Evolutionary conservation across 2,329 filamentous ascomycete genomes (phyloP), one percentile per base, ranked within the genome.

Genomic region (Sarocladiaceae sp.): DNA sequence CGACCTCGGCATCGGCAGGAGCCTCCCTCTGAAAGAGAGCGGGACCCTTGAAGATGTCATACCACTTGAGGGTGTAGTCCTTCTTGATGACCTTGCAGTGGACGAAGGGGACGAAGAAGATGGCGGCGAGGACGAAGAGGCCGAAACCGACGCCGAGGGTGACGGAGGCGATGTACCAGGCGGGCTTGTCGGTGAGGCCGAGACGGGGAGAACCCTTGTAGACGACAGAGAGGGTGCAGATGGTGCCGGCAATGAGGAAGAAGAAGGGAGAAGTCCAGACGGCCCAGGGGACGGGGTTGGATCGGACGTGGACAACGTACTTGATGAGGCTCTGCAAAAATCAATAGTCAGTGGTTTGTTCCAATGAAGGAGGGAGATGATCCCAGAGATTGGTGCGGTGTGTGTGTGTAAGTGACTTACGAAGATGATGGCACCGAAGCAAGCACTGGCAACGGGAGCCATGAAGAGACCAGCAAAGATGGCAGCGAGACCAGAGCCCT

Each of bases 121-220:
- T 48, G 43, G 72, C 75, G 0, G 83, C 66, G 5, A 87, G 62
- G 26, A 80, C 5, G 40, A 64, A 69, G 26, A 88, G 64, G 46
- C 78, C 83, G 37, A 63, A 68, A 48, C 83, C 83, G 27, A 70
- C 72, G 32, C 83, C 82, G 48, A 88, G 56, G 15, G 80, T 82
- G 48, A 88, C 82, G 12, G 74, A 65, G 10, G 73, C 82, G 48
- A 88, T 77, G 57, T 78, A 88, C 74, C 76, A 81, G 7, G 63
- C 62, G 2, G 84, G 81, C 70, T 82, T 84, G 64, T 82, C 77
- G 67, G 67, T 70, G 21, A 87, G 68, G 18, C 74, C 73, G 23
- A 86, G 73, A 47, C 70, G 80, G 19, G 85, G 83, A 9, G 84
- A 87, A 24, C 85, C 85, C 73, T 89, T 88, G 75, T 87, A 88